Percentiles rank a stretch among this genome's conserved stretches.
Evolutionary conservation across 768 basidiomycete species (phyloP).

Genomic region (Termitomyces titanicus): DNA sequence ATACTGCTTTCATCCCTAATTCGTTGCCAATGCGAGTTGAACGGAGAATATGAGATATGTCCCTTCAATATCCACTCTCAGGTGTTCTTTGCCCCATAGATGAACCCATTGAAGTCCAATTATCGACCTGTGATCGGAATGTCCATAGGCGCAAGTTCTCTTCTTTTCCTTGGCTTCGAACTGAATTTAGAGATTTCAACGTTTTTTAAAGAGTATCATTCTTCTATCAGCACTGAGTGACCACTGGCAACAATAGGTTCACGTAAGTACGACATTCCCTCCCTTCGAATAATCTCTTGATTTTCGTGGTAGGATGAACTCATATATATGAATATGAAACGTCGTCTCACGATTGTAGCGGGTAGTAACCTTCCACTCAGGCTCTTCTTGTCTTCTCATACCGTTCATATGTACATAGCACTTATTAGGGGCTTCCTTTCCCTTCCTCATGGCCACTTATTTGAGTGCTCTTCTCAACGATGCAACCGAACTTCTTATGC

Average conservation of each 20-base stretch:
- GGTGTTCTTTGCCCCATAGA: background rate
- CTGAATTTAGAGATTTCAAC: background rate
- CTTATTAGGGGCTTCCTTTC: background rate
- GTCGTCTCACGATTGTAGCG: background rate
- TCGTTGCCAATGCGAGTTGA: background rate
- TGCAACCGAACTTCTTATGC: background rate
- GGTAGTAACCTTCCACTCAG: too few relatives aligned
- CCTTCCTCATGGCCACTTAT: background rate
- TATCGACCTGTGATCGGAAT: background rate
- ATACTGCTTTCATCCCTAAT: background rate
- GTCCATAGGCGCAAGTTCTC: background rate
- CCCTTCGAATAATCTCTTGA: background rate
- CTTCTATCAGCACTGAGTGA: too few relatives aligned
- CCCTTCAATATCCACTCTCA: background rate
- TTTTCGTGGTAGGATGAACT: background rate
- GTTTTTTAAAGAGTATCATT: background rate
- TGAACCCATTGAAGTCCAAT: background rate
- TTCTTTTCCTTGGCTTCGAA: background rate
- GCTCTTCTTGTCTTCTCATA: background rate
- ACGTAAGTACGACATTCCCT: too few relatives aligned
- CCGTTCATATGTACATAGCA: background rate
- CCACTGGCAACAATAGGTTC: too few relatives aligned
- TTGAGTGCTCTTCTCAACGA: background rate
- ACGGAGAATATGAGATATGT: background rate
- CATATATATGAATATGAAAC: background rate